Evolutionary conservation across 1,139 yeast species (phyloP).

Genomic region (Pichia sp.): DNA sequence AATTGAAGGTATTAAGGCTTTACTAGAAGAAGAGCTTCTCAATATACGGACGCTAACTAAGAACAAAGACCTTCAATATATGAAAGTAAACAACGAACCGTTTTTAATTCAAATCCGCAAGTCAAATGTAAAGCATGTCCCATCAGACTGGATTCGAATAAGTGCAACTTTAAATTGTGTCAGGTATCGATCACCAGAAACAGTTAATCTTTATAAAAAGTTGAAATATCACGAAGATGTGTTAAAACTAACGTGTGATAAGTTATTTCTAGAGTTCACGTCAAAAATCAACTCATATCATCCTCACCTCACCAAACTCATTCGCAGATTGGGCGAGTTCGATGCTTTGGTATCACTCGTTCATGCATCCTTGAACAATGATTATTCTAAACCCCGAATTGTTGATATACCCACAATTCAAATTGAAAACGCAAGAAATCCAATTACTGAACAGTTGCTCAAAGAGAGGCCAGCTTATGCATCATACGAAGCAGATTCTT

Average conservation of each 20-base stretch:
- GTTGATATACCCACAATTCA: slow-evolving; percentile 50
- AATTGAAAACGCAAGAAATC: slow-evolving; percentile 66
- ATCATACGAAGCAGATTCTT: slow-evolving; percentile 26
- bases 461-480: slow-evolving; percentile 23
- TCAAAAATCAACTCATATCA: slow-evolving; percentile 47
- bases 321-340: slow-evolving; percentile 52
- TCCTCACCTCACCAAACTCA: slow-evolving; percentile 45
- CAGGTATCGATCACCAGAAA: slow-evolving; percentile 65
- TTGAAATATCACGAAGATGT: slow-evolving; percentile 62
- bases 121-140: slow-evolving; percentile 53
- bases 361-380: slow-evolving; percentile 45
- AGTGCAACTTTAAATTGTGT: slow-evolving; percentile 69
- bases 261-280: slow-evolving; percentile 54
- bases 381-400: slow-evolving; percentile 55
- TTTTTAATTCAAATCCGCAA: slow-evolving; percentile 73
- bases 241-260: slow-evolving; percentile 51
- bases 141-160: slow-evolving; percentile 70
- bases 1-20: slow-evolving; percentile 39
- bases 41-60: slow-evolving; percentile 44
- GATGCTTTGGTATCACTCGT: slow-evolving; percentile 77
- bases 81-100: slow-evolving; percentile 58
- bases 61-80: slow-evolving; percentile 56
- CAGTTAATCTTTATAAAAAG: slow-evolving; percentile 47
- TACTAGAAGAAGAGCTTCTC: slow-evolving; percentile 49
- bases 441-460: slow-evolving; percentile 58